phyloP scores from a whole-genome alignment of 805 yeast species.

The Cyberlindnera galapagoensis region DNA sequence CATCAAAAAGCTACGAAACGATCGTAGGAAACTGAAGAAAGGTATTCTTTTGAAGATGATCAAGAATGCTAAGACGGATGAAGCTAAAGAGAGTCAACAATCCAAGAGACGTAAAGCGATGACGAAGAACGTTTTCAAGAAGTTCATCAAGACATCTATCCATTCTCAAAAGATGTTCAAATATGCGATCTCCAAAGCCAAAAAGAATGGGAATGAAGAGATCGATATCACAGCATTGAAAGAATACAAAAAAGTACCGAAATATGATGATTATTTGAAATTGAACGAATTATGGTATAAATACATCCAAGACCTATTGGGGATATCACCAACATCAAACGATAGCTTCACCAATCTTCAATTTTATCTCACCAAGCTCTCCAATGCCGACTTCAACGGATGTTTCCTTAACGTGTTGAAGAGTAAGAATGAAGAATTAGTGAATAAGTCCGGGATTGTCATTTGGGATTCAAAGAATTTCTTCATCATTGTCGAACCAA shows the following conservation, averaged over 20 bases:
- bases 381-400: slow-evolving; percentile 80
- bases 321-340: slow-evolving; percentile 21
- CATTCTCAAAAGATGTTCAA: slow-evolving; percentile 20
- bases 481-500: slow-evolving; percentile 45
- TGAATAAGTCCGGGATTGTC: slow-evolving; percentile 69
- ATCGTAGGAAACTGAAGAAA: no score
- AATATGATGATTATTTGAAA: slow-evolving; percentile 44
- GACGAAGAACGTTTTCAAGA: slow-evolving; percentile 25
- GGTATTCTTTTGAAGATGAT: no score
- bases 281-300: slow-evolving; percentile 68
- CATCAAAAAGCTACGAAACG: no score
- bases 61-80: slow-evolving; percentile 18
- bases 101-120: slow-evolving; percentile 21
- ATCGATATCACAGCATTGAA: slow-evolving; percentile 16
- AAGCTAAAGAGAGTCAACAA: slow-evolving; percentile 11
- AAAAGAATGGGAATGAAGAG: slow-evolving; percentile 2
- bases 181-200: slow-evolving; percentile 18
- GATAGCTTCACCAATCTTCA: slow-evolving; percentile 20
- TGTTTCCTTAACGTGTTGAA: slow-evolving; percentile 53
- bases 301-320: slow-evolving; percentile 55
- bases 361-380: slow-evolving; percentile 45
- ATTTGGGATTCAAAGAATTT: slow-evolving; percentile 77
- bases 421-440: slow-evolving; percentile 46
- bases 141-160: slow-evolving; percentile 21
- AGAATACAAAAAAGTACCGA: slow-evolving; percentile 24